Conservation (phyloP, 2,329 filamentous ascomycete species). For the Fusarium sp. region DNA sequence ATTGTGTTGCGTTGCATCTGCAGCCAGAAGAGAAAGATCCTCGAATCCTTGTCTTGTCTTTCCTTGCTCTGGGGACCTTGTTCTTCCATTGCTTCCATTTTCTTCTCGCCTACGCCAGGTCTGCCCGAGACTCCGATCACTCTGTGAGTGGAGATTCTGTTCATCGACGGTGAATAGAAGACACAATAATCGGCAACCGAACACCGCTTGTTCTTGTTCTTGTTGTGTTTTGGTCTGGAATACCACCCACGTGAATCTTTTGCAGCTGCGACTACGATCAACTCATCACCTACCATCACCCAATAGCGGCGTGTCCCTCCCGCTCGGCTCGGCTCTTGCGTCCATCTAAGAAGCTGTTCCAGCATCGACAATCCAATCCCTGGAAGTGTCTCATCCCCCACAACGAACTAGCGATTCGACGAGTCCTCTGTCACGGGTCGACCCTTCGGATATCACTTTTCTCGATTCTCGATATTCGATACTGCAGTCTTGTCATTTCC, state of each 20-base stretch:
- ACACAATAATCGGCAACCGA: neutral
- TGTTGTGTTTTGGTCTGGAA: neutral
- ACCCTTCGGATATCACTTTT: constrained; percentile 30
- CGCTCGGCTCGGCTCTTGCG: constrained; percentile 41
- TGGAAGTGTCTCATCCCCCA: constrained; percentile 29
- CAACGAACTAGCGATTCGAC: constrained; percentile 28
- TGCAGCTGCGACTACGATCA: constrained; percentile 38
- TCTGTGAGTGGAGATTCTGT: neutral
- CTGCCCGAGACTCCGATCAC: constrained; percentile 1
- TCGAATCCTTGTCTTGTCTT: constrained; percentile 20
- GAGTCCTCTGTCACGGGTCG: constrained; percentile 24
- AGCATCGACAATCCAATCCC: constrained; percentile 30
- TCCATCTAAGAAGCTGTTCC: constrained; percentile 21
- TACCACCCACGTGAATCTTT: constrained; percentile 41
- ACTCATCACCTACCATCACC: constrained; percentile 41
- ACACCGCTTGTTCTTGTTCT: neutral
- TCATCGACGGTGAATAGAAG: neutral
- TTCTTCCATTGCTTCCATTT: constrained; percentile 9
- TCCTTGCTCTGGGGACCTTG: neutral
- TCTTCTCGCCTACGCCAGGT: constrained; percentile 5
- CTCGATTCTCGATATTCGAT: constrained; percentile 30
- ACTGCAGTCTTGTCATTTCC: constrained; percentile 14
- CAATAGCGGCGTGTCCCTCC: constrained; percentile 42
- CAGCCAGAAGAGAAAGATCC: constrained; percentile 19
- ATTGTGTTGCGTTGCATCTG: constrained; percentile 33